These are phyloP conservation scores for Fusarium mangiferae DNA, from an alignment of 2,329 filamentous ascomycete species.

Conservation along the genomic window DNA sequence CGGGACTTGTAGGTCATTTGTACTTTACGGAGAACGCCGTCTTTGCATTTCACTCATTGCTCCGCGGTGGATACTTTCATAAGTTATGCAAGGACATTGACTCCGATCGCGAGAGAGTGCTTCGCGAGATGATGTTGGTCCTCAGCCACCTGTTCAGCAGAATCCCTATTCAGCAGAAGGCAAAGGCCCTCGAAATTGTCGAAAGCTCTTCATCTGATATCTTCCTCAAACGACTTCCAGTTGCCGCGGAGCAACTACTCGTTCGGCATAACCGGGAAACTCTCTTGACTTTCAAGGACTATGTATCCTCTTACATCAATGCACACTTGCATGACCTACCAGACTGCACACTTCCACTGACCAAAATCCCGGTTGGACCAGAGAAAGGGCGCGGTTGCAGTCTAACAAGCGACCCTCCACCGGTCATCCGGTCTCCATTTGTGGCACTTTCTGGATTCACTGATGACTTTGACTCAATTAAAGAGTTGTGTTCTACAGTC, in stretches of 20 bases:
- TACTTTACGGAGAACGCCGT: conserved; percentile 81
- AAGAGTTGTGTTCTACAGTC: conserved; percentile 73
- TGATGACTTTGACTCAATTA: conserved; percentile 72
- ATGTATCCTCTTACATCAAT: conserved; percentile 75
- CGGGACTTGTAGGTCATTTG: conserved; percentile 75
- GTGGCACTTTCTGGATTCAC: conserved; percentile 75
- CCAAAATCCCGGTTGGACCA: conserved; percentile 56
- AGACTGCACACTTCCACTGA: conserved; percentile 70
- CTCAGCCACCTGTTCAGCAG: conserved; percentile 78
- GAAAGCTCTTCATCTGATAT: conserved; percentile 69
- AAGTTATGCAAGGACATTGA: conserved; percentile 68
- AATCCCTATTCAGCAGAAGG: conserved; percentile 56
- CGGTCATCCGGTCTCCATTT: conserved; percentile 72
- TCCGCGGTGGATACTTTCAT: conserved; percentile 75
- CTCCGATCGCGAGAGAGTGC: conserved; percentile 55
- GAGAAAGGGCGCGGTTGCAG: not conserved
- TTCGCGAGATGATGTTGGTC: conserved; percentile 70
- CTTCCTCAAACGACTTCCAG: conserved; percentile 71
- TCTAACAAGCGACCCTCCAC: conserved; percentile 42
- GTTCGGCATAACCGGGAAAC: conserved; percentile 72
- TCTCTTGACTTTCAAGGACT: conserved; percentile 72
- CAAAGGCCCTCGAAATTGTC: conserved; percentile 55
- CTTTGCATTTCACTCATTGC: conserved; percentile 80
- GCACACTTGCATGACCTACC: conserved; percentile 59
- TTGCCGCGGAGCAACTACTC: conserved; percentile 65